Conservation (phyloP, 2,329 filamentous ascomycete species). For the Colletotrichum sp. region DNA sequence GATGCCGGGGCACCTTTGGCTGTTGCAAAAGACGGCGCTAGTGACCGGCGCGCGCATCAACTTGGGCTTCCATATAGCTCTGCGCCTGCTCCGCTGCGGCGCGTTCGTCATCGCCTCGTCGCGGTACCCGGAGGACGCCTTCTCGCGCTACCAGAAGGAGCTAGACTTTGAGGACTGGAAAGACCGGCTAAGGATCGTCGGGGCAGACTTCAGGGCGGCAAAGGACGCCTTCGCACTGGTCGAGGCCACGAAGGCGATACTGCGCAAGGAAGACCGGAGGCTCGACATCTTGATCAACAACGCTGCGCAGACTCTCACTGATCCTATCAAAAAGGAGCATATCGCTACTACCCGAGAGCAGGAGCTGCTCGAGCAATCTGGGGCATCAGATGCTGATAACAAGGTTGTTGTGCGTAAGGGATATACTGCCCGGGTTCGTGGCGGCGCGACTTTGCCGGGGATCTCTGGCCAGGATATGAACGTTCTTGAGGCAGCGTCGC, state of each 20-base stretch:
- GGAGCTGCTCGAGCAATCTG: background rate
- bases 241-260: background rate
- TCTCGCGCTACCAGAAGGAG: background rate
- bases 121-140: background rate
- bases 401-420: background rate
- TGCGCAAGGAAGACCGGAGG: constrained; percentile 9
- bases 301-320: constrained; percentile 41
- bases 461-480: background rate
- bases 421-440: background rate
- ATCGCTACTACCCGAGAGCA: constrained; percentile 24
- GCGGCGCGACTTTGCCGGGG: background rate
- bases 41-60: constrained; percentile 25
- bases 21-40: too few species aligned
- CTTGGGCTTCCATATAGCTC: constrained; percentile 35
- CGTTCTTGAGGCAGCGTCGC: background rate
- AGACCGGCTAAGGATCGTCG: background rate
- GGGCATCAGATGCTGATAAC: background rate
- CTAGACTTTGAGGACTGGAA: background rate
- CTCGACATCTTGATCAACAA: constrained; percentile 43
- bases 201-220: background rate
- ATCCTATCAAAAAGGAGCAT: constrained; percentile 34
- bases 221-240: background rate
- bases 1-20: too few species aligned
- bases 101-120: constrained; percentile 33
- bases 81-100: constrained; percentile 38